Conservation (phyloP, 2,329 filamentous ascomycete genomes). For the Trichophyton rubrum region DNA sequence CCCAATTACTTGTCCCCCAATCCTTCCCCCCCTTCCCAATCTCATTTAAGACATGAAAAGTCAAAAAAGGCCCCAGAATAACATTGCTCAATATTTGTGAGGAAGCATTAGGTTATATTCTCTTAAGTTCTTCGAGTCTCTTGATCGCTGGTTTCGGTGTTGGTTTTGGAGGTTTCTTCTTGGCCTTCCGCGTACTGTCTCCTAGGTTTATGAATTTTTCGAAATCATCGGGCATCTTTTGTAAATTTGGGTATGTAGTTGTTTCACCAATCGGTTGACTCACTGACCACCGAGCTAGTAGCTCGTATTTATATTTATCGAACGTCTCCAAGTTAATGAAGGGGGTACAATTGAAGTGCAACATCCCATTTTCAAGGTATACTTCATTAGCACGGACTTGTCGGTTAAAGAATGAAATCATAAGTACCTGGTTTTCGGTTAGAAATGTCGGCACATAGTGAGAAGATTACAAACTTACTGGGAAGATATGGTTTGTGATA, state of each 20-base stretch:
- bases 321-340: neutral
- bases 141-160: neutral
- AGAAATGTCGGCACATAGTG: too few relatives aligned
- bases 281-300: neutral
- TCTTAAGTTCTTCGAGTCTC: neutral
- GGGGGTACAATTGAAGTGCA: neutral
- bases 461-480: neutral
- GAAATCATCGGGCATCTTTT: neutral
- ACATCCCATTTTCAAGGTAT: neutral
- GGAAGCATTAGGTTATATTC: too few relatives aligned
- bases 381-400: neutral
- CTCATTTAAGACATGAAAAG: too few relatives aligned
- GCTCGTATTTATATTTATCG: neutral
- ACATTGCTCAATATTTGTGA: too few relatives aligned
- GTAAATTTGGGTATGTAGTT: neutral
- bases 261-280: neutral
- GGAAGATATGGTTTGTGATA: neutral
- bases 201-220: neutral
- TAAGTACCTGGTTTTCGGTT: too few relatives aligned
- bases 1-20: too few relatives aligned
- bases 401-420: neutral
- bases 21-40: too few relatives aligned
- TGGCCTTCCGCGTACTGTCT: neutral
- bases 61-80: too few relatives aligned
- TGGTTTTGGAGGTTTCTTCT: neutral